These are phyloP conservation scores for Phyllosticta paracitricarpa DNA, from an alignment of 2,329 filamentous ascomycete genomes.

Conservation along the genomic window DNA sequence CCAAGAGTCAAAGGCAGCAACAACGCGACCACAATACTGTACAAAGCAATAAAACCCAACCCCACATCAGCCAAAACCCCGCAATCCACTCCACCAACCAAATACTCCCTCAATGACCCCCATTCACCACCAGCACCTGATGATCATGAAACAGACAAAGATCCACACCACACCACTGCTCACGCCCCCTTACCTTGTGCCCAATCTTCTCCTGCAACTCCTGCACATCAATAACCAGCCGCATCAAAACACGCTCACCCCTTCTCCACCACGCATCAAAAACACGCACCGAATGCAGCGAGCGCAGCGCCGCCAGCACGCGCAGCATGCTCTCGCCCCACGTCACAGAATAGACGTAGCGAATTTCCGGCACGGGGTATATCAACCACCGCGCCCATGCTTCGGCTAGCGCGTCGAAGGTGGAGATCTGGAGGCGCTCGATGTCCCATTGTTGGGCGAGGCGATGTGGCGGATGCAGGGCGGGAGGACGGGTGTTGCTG, in stretches of 20 bases:
- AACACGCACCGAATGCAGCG: background rate
- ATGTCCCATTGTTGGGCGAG: background rate
- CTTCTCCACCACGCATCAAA: background rate
- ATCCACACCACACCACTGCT: background rate
- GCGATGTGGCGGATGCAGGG: background rate
- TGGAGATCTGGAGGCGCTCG: background rate
- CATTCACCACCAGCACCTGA: background rate
- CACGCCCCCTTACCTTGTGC: background rate
- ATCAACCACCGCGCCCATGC: background rate
- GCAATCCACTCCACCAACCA: too few relatives aligned
- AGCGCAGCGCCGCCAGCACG: background rate
- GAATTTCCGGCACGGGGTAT: background rate
- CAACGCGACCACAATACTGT: too few relatives aligned
- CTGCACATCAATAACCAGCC: background rate
- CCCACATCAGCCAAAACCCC: too few relatives aligned
- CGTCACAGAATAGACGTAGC: background rate
- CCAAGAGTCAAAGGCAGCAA: too few relatives aligned
- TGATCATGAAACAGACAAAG: background rate
- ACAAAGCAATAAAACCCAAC: too few relatives aligned
- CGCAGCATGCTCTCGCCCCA: background rate
- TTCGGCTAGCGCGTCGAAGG: background rate
- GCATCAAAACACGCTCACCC: background rate
- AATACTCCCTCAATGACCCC: too few relatives aligned
- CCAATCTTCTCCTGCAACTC: background rate
- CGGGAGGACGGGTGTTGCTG: too few relatives aligned